Percentiles rank a stretch among this genome's conserved stretches.
phyloP scores from a whole-genome alignment of 148 eudicot genomes.

The Suaeda aralocaspica region DNA sequence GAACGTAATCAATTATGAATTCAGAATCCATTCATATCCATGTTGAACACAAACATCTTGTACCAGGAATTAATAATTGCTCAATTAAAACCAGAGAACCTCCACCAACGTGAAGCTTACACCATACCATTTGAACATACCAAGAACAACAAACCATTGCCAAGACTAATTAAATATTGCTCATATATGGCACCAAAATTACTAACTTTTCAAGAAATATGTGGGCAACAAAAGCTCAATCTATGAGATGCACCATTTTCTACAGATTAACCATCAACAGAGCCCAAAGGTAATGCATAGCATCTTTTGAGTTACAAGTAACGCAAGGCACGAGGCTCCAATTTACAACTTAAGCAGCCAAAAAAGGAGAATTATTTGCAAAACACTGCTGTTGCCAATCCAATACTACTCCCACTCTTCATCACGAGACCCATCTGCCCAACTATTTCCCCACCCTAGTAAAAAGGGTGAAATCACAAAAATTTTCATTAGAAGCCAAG shows the following conservation, averaged over 20 bases:
- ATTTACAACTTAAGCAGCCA: constrained; percentile 17
- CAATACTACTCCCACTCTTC: constrained; percentile 8
- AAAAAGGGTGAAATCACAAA: constrained; percentile 12
- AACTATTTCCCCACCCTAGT: constrained; percentile 9
- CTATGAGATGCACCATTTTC: constrained; percentile 9
- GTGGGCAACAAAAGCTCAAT: background rate
- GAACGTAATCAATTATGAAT: no score
- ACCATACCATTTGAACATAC: no score
- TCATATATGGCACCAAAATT: background rate
- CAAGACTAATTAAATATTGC: no score
- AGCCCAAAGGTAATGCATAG: background rate
- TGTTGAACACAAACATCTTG: no score
- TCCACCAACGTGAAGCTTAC: no score
- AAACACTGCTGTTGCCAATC: background rate
- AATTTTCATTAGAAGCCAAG: background rate
- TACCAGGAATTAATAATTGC: no score
- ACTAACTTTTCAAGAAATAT: no score
- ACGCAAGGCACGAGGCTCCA: constrained; percentile 9
- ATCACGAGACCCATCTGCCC: constrained; percentile 7
- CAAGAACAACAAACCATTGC: no score
- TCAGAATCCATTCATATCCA: no score
- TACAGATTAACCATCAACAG: constrained; percentile 7
- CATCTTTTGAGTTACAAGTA: background rate
- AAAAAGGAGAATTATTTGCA: constrained; percentile 4
- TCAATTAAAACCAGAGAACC: no score